Conservation (phyloP, 345 rosid genomes). For the Brassica napus region Da-Ae NC_063435.1:611501-612000, state of each 20-base stretch:
- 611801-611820: constrained; percentile 18
- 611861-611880: constrained; percentile 83
- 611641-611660: too few relatives aligned
- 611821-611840: constrained; percentile 70
- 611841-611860: constrained; percentile 74
- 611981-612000: neutral
- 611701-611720: neutral
- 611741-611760: neutral
- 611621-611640: too few relatives aligned
- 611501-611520: too few relatives aligned
- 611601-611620: too few relatives aligned
- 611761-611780: neutral
- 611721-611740: too few relatives aligned
- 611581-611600: too few relatives aligned
- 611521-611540: too few relatives aligned
- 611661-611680: too few relatives aligned
- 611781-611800: neutral
- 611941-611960: neutral
- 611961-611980: neutral
- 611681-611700: too few relatives aligned
- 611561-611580: too few relatives aligned
- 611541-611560: too few relatives aligned
- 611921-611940: neutral
- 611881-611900: constrained; percentile 66
- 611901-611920: constrained; percentile 39